Evolutionary conservation across 306 rosid genomes (phyloP), one percentile per base, ranked within the genome.

Genomic region (Rosa persica): DNA sequence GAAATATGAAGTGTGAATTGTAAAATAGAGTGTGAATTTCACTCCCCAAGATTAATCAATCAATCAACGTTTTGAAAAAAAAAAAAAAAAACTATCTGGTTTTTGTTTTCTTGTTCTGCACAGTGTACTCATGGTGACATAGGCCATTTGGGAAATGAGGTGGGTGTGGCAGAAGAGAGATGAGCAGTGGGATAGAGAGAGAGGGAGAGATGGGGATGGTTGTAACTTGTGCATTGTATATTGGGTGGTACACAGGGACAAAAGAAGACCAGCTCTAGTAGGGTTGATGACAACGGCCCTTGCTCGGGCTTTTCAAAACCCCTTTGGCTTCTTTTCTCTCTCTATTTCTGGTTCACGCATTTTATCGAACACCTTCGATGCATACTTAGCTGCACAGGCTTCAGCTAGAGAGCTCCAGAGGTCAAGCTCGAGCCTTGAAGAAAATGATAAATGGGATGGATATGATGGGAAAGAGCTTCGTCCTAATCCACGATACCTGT

Each of bases 401-500:
- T 61, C 20, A 6, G 44, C 70, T 17, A 7, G 44, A 65, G 39
- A 64, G 67, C 43, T 64, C 34, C 9, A 7, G 46, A 43, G 36
- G 12, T 43, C 70, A 36, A 22, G 4, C 25, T 19, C 39, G 70
- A 39, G 48, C 27, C 11, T 39, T 39, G 48, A 38, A 42, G 16
- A 17, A 69, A 73, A 78, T 81, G 89, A 87, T 85, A 83, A 88
- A 87, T 76, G 86, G 64, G 87, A 25, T 89, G 55, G 55, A 40
- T 74, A 36, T 39, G 96, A 89, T 87, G 89, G 78, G 93, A 92
- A 96, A 89, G 88, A 80, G 83, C 83, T 91, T 87, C 77, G 88
- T 88, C 92, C 90, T 72, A 82, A 80, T 86, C 88, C 99, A 96
- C 88, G 99, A 96, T 90, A 80, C 85, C 65, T 96, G 99, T 91